Percentiles rank a stretch among this genome's conserved stretches.
These are phyloP conservation scores for Colletotrichum plurivorum DNA, from an alignment of 2,329 filamentous ascomycete species.

Conservation along the genomic window DNA sequence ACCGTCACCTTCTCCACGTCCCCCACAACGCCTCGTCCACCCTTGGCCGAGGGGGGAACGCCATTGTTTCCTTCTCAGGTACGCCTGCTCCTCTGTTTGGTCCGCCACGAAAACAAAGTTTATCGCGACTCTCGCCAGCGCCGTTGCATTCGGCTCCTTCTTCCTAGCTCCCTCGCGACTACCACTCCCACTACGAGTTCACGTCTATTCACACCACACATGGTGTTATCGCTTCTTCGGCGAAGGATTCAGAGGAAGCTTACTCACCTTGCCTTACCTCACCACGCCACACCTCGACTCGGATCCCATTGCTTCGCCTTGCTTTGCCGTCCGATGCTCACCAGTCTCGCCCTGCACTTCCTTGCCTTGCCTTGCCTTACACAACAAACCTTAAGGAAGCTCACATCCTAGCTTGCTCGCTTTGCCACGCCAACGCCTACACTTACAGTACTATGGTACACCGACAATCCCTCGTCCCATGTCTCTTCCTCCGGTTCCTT, in stretches of 20 bases:
- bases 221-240: too few species aligned
- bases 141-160: conserved; percentile 37
- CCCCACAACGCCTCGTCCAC: conserved; percentile 30
- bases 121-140: conserved; percentile 38
- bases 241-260: too few species aligned
- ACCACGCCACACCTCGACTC: background rate
- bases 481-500: background rate
- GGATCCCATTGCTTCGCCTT: conserved; percentile 2
- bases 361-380: conserved; percentile 13
- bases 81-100: conserved; percentile 27
- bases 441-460: too few species aligned
- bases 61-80: conserved; percentile 34
- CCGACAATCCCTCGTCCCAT: conserved; percentile 1
- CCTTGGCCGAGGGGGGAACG: conserved; percentile 21
- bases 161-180: conserved; percentile 22
- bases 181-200: background rate
- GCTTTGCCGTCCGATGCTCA: conserved; percentile 14
- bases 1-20: conserved; percentile 38
- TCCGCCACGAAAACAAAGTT: conserved; percentile 33
- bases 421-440: conserved; percentile 13
- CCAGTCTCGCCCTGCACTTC: background rate
- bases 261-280: background rate
- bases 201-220: background rate
- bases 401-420: background rate
- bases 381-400: conserved; percentile 20